These are phyloP conservation scores for Colletotrichum falcatum DNA, from an alignment of 2,329 filamentous ascomycete genomes.

Conservation along the genomic window DNA sequence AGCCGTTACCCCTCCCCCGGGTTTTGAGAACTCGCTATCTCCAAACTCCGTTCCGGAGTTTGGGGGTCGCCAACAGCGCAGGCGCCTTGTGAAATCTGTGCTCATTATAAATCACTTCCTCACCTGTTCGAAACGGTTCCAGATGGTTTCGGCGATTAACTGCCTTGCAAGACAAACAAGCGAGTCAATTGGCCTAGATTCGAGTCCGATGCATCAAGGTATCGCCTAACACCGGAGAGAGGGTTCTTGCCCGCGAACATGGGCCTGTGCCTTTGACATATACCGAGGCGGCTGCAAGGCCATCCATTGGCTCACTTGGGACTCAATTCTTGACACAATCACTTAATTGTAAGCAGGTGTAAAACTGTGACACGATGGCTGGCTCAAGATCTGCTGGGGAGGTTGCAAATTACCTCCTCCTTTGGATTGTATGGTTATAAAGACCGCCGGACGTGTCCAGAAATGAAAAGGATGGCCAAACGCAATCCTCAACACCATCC, in stretches of 20 bases:
- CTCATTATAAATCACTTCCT: neutral
- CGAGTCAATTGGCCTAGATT: neutral
- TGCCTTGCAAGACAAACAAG: neutral
- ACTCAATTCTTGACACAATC: neutral
- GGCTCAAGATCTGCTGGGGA: neutral
- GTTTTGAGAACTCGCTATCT: neutral
- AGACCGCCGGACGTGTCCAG: no score
- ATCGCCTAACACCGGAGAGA: constrained; percentile 13
- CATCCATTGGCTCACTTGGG: no score
- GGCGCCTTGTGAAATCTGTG: no score
- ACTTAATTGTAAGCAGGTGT: neutral
- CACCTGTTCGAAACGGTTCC: neutral
- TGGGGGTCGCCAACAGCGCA: neutral
- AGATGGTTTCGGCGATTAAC: neutral
- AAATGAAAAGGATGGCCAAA: neutral
- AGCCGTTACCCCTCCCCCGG: neutral
- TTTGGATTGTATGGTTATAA: neutral
- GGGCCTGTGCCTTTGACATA: no score
- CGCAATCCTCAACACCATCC: neutral
- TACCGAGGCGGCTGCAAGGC: no score
- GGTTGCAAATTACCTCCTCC: no score
- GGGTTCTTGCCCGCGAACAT: neutral
- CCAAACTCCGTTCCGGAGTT: constrained; percentile 1
- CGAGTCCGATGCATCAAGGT: neutral
- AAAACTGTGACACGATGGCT: neutral